Conservation (phyloP, 192 early-diverging fungal genomes). For the Nowakowskiella sp. region DNA sequence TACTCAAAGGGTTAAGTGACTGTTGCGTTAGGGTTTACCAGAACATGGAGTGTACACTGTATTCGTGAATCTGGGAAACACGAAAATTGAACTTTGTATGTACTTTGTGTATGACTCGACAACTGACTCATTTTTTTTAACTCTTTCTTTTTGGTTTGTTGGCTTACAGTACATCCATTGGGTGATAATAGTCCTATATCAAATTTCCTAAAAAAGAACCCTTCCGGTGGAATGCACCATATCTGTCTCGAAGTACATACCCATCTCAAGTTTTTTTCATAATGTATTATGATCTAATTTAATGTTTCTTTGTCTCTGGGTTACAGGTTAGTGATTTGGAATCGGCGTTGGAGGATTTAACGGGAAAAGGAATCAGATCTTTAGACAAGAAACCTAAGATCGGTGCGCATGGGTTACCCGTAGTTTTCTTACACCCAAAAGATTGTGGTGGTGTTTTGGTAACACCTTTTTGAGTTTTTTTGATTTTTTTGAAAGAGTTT, state of each 20-base stretch:
- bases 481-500: too few relatives aligned
- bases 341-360: constrained; percentile 58
- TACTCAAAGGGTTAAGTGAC: background rate
- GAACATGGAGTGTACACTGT: constrained; percentile 83
- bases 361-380: constrained; percentile 50
- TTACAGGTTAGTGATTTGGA: constrained; percentile 54
- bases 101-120: background rate
- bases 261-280: too few relatives aligned
- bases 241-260: constrained; percentile 72
- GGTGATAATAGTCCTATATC: constrained; percentile 71
- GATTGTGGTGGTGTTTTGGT: constrained; percentile 77
- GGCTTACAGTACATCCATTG: constrained; percentile 48
- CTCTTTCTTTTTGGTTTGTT: background rate
- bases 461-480: too few relatives aligned
- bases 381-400: constrained; percentile 69
- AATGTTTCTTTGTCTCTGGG: too few relatives aligned
- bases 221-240: constrained; percentile 74
- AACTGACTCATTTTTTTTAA: background rate
- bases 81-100: constrained; percentile 70
- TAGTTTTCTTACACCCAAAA: constrained; percentile 75
- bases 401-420: constrained; percentile 72
- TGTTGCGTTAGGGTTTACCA: constrained; percentile 44
- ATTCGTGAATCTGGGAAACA: constrained; percentile 78
- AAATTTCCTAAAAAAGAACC: constrained; percentile 72
- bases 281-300: too few relatives aligned